phyloP scores from a whole-genome alignment of 2,329 filamentous ascomycete species.

The Dothideomycetidae sp. region DNA sequence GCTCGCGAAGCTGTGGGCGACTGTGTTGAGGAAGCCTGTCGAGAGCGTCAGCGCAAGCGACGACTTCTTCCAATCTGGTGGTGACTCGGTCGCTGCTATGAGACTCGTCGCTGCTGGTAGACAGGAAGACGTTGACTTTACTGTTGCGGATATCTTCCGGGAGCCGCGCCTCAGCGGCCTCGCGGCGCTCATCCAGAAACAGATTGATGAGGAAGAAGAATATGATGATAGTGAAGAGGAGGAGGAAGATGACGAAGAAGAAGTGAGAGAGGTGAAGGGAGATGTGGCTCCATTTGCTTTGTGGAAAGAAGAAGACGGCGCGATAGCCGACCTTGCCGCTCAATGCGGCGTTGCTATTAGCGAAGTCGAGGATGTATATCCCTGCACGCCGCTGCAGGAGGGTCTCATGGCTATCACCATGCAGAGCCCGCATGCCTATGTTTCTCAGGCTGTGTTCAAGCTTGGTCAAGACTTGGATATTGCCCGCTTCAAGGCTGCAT shows the following conservation, averaged over 20 bases:
- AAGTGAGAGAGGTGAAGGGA: too few species aligned
- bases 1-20: not conserved
- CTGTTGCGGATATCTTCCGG: constrained; percentile 1
- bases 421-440: not conserved
- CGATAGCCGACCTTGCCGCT: constrained; percentile 12
- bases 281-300: too few species aligned
- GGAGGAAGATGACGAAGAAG: constrained; percentile 58
- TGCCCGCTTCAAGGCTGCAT: not conserved
- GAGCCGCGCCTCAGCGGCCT: not conserved
- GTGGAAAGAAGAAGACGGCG: too few species aligned
- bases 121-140: constrained; percentile 35
- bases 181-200: constrained; percentile 15
- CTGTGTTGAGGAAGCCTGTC: not conserved
- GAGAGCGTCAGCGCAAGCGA: not conserved
- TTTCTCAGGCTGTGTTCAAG: not conserved
- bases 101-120: constrained; percentile 35
- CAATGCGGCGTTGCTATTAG: not conserved
- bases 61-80: constrained; percentile 2
- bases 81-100: constrained; percentile 5
- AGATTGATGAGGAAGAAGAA: constrained; percentile 18
- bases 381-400: constrained; percentile 4
- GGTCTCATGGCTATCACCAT: not conserved
- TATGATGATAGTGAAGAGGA: constrained; percentile 20
- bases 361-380: constrained; percentile 2
- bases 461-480: not conserved